Evolutionary conservation across 768 basidiomycete species (phyloP), one percentile per base, ranked within the genome.

Genomic region (Xerocomellus amylosporus): DNA sequence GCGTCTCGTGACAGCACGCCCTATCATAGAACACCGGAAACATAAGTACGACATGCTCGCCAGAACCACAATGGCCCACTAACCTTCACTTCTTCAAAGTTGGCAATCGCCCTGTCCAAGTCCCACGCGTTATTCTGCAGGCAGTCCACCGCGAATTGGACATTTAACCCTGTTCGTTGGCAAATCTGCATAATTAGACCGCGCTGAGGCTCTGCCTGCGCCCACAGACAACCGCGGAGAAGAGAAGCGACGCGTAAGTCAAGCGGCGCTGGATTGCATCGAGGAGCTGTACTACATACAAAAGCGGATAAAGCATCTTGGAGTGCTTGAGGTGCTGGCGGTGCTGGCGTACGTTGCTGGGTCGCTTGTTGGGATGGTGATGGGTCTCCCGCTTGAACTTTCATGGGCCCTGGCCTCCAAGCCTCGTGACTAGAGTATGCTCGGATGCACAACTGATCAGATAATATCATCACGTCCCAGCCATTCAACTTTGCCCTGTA

Each of bases 401-500:
- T 75, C 75, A 93, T 79, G 8, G 85, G 82, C 8, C 91, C 89
- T 34, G 82, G 82, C 59, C 72, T 77, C 87, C 93, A 96, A 19
- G 88, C 88, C 56, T 86, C 85, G 48, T 82, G 82, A 60, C 83
- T 88, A 5, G 93, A 90, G 70, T 91, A 96, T n/a, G 77, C 79
- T 39, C 94, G 87, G 52, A 98, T 75, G 36, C 83, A 84, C 72
- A 87, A 83, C 58, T 91, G 85, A 71, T 99, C 97, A 15, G 93
- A 97, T 4, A 98, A 75, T 61, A 98, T 86, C 53, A 85, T 76
- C 54, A 93, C 89, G 46, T 91, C 86, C 97, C 97, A 99, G 13
- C 94, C 93, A 50, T 81, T 85, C 49, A 77, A 62, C 65, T 85
- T 86, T 4, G 96, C 93, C 34, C 94, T 86, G 58, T 38, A 31